Percentiles rank a stretch among this genome's conserved stretches.
Evolutionary conservation across 2,329 filamentous ascomycete genomes (phyloP).

Genomic region (Nectriaceae sp.): DNA sequence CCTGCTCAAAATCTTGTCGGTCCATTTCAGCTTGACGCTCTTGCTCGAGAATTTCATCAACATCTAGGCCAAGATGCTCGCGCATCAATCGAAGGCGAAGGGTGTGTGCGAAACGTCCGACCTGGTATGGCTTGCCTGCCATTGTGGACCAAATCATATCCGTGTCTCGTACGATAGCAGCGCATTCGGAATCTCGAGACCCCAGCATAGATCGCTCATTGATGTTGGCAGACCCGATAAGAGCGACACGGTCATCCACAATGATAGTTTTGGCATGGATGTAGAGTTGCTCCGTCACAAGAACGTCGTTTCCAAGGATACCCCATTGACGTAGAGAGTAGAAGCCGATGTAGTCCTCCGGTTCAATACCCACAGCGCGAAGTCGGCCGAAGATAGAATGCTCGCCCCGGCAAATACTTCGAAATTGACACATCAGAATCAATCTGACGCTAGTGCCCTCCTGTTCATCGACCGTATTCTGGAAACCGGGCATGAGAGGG

Average conservation of each 20-base stretch:
- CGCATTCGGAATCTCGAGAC: slow-evolving; percentile 87
- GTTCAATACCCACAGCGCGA: slow-evolving; percentile 78
- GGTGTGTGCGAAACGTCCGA: slow-evolving; percentile 90
- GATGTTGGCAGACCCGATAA: slow-evolving; percentile 98
- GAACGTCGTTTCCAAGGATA: slow-evolving; percentile 77
- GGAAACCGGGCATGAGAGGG: slow-evolving; percentile 96
- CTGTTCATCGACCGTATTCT: slow-evolving; percentile 91
- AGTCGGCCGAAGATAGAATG: slow-evolving; percentile 89
- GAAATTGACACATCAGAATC: slow-evolving; percentile 96
- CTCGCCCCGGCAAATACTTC: slow-evolving; percentile 92
- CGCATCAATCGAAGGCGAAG: slow-evolving; percentile 93
- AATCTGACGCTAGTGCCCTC: slow-evolving; percentile 92
- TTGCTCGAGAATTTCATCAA: slow-evolving; percentile 85
- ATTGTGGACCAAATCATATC: slow-evolving; percentile 92
- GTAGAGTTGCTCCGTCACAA: slow-evolving; percentile 95
- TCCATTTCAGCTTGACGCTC: slow-evolving; percentile 70
- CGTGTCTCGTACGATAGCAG: slow-evolving; percentile 86
- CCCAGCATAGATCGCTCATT: slow-evolving; percentile 97
- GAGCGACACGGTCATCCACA: slow-evolving; percentile 87
- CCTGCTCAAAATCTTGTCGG: slow-evolving; percentile 54
- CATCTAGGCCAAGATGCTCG: slow-evolving; percentile 93
- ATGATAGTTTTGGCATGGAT: slow-evolving; percentile 98
- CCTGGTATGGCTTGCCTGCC: slow-evolving; percentile 85
- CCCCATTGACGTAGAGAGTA: slow-evolving; percentile 93
- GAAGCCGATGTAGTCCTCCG: slow-evolving; percentile 94